Evolutionary conservation across 2,329 filamentous ascomycete genomes (phyloP), one percentile per base, ranked within the genome.

Genomic region (Periconia macrospinosa): DNA sequence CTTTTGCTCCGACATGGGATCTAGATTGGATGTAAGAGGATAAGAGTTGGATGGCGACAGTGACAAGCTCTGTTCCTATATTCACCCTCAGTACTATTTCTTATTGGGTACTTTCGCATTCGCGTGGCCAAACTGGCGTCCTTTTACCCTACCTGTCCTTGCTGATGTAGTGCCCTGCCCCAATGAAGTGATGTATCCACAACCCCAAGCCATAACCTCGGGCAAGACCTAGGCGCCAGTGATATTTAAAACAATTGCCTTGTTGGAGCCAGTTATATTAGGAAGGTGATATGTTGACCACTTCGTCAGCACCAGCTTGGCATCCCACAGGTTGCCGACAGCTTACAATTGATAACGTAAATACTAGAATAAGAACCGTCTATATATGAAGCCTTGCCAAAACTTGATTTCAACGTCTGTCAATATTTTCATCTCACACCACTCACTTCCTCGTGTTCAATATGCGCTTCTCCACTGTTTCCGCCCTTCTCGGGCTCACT

Each of bases 401-500:
- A n/a, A 13, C 15, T 37, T n/a, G 33, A 14, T 5, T 3, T 14
- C 15, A n/a, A 13, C 3, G 5, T 37, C 11, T 30, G 23, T 19
- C 30, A 8, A 7, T 15, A 18, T 45, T 17, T 18, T 46, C 35
- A 30, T 41, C 41, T 54, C 52, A 42, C 17, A 35, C 42, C 15
- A 41, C 33, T 33, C 17, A 17, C 17, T 15, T 27, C 14, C 13
- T 35, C 20, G 11, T 46, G 9, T 33, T 50, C 41, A 54, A 41
- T 11, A 54, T 54, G 52, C 52, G 47, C 41, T 30, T 54, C 47
- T 54, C 52, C 3, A 54, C 47, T 37, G 35, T 47, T 30, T 54
- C 52, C 42, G 47, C 52, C 35, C 41, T 54, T 17, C 33, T 54
- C 35, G 52, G 52, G 18, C 47, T 54, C 43, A 40, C 52, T 42